Evolutionary conservation across 164 flowering plant species (phyloP).

Genomic region (Piper longum): DNA sequence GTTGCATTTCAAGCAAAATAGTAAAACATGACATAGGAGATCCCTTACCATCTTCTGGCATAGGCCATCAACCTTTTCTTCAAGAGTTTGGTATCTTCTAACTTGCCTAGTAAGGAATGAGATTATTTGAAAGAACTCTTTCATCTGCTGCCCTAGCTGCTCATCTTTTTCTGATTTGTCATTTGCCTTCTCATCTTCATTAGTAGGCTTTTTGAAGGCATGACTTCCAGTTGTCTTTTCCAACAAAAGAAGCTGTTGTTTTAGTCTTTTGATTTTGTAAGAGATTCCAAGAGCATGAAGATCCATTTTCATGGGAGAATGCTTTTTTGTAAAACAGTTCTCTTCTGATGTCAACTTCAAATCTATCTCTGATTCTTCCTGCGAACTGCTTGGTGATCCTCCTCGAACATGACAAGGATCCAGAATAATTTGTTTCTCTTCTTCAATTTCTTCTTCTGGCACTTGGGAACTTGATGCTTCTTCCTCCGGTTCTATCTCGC

Average conservation of each 20-base stretch:
- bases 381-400: constrained; percentile 4
- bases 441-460: constrained; percentile 29
- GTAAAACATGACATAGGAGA: neutral
- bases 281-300: constrained; percentile 81
- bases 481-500: constrained; percentile 11
- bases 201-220: neutral
- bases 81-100: constrained; percentile 65
- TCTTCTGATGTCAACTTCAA: constrained; percentile 15
- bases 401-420: constrained; percentile 12
- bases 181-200: neutral
- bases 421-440: constrained; percentile 14
- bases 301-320: constrained; percentile 52
- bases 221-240: constrained; percentile 48
- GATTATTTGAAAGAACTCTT: constrained; percentile 28
- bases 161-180: constrained; percentile 19
- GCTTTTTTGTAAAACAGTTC: constrained; percentile 16
- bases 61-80: constrained; percentile 65
- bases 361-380: constrained; percentile 10
- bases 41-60: constrained; percentile 66
- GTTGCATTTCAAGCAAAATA: neutral
- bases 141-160: constrained; percentile 16
- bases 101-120: constrained; percentile 67
- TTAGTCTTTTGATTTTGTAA: constrained; percentile 82
- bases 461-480: constrained; percentile 16
- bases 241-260: constrained; percentile 71